Conservation (phyloP, 2,329 filamentous ascomycete species). For the Cordyceps fumosorosea region DNA sequence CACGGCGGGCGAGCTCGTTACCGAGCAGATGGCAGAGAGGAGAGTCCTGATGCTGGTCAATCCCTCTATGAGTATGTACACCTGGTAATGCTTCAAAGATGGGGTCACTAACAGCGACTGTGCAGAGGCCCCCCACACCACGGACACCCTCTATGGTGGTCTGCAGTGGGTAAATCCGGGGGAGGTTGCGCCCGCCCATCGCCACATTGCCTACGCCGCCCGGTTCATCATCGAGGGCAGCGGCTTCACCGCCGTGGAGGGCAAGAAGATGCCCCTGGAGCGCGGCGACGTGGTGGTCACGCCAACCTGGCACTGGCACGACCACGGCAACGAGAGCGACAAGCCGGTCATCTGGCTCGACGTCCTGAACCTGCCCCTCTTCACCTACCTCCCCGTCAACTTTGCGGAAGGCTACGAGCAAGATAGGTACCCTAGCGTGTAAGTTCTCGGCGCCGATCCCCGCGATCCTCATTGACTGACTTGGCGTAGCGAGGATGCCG, state of each 20-base stretch:
- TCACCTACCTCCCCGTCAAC: constrained; percentile 43
- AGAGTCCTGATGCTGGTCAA: constrained; percentile 37
- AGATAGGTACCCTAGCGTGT: constrained; percentile 41
- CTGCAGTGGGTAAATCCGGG: constrained; percentile 51
- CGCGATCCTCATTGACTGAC: not conserved
- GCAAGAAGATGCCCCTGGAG: constrained; percentile 43
- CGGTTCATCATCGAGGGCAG: constrained; percentile 52
- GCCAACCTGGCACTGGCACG: constrained; percentile 53
- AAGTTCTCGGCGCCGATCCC: constrained; percentile 12
- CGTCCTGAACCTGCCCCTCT: constrained; percentile 46
- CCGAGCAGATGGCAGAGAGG: constrained; percentile 35
- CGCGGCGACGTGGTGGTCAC: constrained; percentile 52
- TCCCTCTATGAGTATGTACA: constrained; percentile 24
- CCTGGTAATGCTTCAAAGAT: too few relatives aligned
- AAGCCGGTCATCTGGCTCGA: constrained; percentile 53
- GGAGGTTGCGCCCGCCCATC: constrained; percentile 48
- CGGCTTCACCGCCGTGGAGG: constrained; percentile 52
- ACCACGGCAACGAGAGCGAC: constrained; percentile 51
- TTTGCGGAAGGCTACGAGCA: constrained; percentile 46
- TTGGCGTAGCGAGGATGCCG: not conserved
- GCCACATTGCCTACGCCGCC: constrained; percentile 49
- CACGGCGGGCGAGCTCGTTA: constrained; percentile 28
- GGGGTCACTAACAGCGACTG: constrained; percentile 16
- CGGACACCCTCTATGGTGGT: constrained; percentile 51
- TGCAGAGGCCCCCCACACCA: constrained; percentile 46